Evolutionary conservation across 306 rosid species (phyloP).

Genomic region (Gynostemma pentaphyllum): DNA sequence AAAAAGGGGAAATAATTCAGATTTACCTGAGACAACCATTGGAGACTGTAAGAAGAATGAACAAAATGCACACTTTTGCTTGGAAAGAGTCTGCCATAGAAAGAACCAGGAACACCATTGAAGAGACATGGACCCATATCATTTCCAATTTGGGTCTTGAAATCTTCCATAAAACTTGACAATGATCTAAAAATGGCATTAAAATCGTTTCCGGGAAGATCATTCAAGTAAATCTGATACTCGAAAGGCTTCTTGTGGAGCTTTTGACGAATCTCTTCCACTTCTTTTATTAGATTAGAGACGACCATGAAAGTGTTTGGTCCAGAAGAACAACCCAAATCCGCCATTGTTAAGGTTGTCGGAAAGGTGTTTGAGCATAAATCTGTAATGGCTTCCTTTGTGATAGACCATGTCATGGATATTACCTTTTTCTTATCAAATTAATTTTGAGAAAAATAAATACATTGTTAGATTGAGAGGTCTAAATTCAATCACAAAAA

Average conservation of each 20-base stretch:
- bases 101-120: constrained; percentile 42
- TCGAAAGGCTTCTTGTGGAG: constrained; percentile 20
- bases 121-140: constrained; percentile 25
- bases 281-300: constrained; percentile 20
- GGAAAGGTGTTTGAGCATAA: constrained; percentile 11
- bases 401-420: constrained; percentile 25
- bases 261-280: constrained; percentile 21
- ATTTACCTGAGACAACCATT: constrained; percentile 44
- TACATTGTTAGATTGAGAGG: no score
- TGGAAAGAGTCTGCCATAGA: constrained; percentile 44
- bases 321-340: constrained; percentile 51
- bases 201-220: constrained; percentile 46
- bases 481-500: no score
- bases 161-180: constrained; percentile 15
- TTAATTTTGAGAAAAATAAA: no score
- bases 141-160: constrained; percentile 13
- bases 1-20: neutral
- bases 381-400: constrained; percentile 32
- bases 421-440: constrained; percentile 26
- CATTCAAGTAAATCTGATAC: constrained; percentile 30
- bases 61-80: constrained; percentile 28
- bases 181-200: constrained; percentile 33
- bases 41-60: constrained; percentile 41
- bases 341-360: constrained; percentile 24
- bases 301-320: constrained; percentile 34